A percentile compares a stretch with the other conserved stretches of the same genome.
Conservation (phyloP, 108 stramenopile species). For the Pseudonitzschia multiseries region DNA sequence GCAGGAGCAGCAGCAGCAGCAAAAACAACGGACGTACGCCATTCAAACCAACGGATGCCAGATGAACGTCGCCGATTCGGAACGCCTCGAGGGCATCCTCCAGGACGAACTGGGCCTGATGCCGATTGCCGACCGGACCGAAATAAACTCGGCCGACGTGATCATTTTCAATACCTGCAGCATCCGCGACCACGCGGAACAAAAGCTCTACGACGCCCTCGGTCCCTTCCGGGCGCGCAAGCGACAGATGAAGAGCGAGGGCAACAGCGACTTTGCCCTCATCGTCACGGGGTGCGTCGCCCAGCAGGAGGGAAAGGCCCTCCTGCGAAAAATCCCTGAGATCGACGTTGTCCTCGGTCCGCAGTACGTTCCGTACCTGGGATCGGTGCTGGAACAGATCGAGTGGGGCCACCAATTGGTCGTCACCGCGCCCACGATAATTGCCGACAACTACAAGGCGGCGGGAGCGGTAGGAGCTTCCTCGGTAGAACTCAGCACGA, state of each 20-base stretch:
- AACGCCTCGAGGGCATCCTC: conserved; percentile 88
- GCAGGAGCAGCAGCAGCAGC: not conserved
- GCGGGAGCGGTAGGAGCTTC: not conserved
- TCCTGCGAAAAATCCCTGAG: conserved; percentile 86
- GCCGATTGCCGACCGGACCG: conserved; percentile 11
- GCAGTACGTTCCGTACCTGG: conserved; percentile 70
- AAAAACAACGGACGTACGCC: conserved; percentile 38
- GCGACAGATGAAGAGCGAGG: conserved; percentile 60
- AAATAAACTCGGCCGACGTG: conserved; percentile 69
- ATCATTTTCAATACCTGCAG: conserved; percentile 94
- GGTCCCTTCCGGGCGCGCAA: conserved; percentile 72
- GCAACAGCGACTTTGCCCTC: conserved; percentile 58
- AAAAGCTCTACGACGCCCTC: conserved; percentile 83
- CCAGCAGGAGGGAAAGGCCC: conserved; percentile 91
- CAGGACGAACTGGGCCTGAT: conserved; percentile 52
- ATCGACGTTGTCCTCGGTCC: conserved; percentile 91
- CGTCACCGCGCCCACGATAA: conserved; percentile 63
- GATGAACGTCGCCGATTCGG: conserved; percentile 94
- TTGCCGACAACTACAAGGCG: conserved; percentile 20
- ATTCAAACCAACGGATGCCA: conserved; percentile 89
- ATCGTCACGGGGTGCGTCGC: conserved; percentile 96
- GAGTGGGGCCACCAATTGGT: conserved; percentile 70
- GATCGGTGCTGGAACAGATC: conserved; percentile 61
- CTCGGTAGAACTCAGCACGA: not conserved
- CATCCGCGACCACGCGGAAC: conserved; percentile 97